phyloP scores from a whole-genome alignment of 306 rosid genomes.

The Quercus bicolor region DNA sequence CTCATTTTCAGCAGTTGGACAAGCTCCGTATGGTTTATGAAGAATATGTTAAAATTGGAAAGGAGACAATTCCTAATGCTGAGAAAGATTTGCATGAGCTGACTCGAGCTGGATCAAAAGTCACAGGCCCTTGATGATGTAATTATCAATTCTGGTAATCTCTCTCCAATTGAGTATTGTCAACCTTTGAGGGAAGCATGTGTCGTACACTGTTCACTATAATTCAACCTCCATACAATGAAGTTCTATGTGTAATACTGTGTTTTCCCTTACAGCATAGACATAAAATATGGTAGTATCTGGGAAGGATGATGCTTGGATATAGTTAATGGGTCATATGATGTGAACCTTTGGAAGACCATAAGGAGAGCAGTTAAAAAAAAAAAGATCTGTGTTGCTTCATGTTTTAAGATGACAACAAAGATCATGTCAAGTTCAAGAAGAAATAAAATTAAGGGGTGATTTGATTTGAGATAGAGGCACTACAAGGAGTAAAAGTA shows the following conservation, averaged over 20 bases:
- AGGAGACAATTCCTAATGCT: conserved; percentile 69
- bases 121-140: conserved; percentile 84
- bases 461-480: neutral
- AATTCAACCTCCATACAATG: neutral
- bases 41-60: conserved; percentile 70
- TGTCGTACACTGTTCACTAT: neutral
- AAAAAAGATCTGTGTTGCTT: neutral
- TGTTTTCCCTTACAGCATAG: neutral
- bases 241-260: neutral
- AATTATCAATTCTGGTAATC: conserved; percentile 24
- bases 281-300: too few species aligned
- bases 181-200: neutral
- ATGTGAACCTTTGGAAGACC: too few species aligned
- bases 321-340: too few species aligned
- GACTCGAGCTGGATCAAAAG: conserved; percentile 58
- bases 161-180: neutral
- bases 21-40: conserved; percentile 77
- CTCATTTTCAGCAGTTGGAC: conserved; percentile 82
- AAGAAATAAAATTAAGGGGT: neutral
- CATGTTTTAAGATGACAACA: neutral
- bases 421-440: neutral
- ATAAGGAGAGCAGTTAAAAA: neutral
- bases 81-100: conserved; percentile 67
- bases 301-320: too few species aligned
- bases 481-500: neutral